Evolutionary conservation across 2,329 filamentous ascomycete genomes (phyloP).

Genomic region (Penicillium sp.): DNA sequence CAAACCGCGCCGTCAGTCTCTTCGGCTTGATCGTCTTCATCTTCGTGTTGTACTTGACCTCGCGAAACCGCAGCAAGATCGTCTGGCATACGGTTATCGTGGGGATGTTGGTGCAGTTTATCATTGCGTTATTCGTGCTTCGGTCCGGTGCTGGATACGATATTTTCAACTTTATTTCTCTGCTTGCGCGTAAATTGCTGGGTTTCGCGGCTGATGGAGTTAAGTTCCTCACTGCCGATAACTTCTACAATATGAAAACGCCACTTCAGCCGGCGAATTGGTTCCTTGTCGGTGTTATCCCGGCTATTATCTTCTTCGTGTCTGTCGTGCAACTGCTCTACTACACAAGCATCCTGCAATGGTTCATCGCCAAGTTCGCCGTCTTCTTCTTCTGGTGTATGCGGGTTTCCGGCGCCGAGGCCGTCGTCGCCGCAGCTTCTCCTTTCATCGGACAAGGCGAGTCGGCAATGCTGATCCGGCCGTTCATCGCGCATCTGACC

Average conservation of each 20-base stretch:
- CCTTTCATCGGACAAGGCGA: constrained; percentile 95
- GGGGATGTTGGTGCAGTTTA: constrained; percentile 86
- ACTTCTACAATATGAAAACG: constrained; percentile 29
- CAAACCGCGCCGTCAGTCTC: constrained; percentile 79
- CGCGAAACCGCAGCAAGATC: constrained; percentile 66
- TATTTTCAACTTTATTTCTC: constrained; percentile 89
- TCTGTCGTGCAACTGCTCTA: constrained; percentile 87
- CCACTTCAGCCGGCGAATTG: constrained; percentile 55
- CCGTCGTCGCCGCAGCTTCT: constrained; percentile 90
- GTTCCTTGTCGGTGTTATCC: constrained; percentile 82
- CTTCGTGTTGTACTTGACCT: constrained; percentile 70
- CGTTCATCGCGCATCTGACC: constrained; percentile 85
- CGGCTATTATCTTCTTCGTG: constrained; percentile 95
- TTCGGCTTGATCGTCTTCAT: constrained; percentile 79
- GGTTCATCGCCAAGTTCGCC: constrained; percentile 87
- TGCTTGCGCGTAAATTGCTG: constrained; percentile 74
- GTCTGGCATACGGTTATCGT: constrained; percentile 81
- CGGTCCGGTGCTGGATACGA: constrained; percentile 81
- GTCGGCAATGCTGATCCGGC: constrained; percentile 88
- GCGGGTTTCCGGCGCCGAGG: constrained; percentile 85
- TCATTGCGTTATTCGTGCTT: constrained; percentile 87
- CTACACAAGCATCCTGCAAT: constrained; percentile 81
- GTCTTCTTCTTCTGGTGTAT: constrained; percentile 91
- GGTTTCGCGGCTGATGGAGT: constrained; percentile 77
- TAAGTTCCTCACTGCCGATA: constrained; percentile 67